Conservation (phyloP, 345 rosid genomes). For the Citrus cavaleriei region DNA sequence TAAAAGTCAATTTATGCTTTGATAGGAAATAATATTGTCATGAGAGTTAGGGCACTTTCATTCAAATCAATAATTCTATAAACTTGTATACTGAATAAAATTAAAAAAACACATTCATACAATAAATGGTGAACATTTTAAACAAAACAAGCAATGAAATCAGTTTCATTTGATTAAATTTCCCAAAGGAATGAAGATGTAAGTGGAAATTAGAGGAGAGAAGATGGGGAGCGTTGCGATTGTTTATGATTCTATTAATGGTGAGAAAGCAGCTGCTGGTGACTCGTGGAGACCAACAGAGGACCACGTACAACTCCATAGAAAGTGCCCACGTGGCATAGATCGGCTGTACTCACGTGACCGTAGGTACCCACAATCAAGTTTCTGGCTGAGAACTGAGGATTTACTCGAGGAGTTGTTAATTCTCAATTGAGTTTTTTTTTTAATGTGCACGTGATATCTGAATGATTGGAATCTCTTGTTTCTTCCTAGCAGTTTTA, state of each 20-base stretch:
- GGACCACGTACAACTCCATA: background rate
- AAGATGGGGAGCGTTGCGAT: constrained; percentile 30
- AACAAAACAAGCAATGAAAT: background rate
- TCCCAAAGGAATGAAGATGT: background rate
- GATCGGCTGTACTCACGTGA: background rate
- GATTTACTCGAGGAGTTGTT: background rate
- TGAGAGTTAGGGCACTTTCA: too few relatives aligned
- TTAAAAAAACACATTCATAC: too few relatives aligned
- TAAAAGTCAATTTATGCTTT: too few relatives aligned
- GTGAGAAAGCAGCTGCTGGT: constrained; percentile 26
- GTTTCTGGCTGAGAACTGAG: background rate
- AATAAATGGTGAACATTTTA: background rate
- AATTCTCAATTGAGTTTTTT: background rate
- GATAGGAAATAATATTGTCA: too few relatives aligned
- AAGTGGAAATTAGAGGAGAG: background rate
- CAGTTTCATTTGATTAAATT: background rate
- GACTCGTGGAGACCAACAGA: constrained; percentile 10
- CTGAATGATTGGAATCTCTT: constrained; percentile 15
- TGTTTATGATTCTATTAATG: constrained; percentile 28
- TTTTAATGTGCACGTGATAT: background rate
- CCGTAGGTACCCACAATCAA: background rate
- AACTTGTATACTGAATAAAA: too few relatives aligned
- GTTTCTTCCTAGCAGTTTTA: background rate
- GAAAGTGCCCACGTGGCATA: background rate
- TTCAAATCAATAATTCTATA: too few relatives aligned